These are phyloP conservation scores for Kwoniella bestiolae DNA, from an alignment of 768 basidiomycete species.

Conservation along the genomic window DNA sequence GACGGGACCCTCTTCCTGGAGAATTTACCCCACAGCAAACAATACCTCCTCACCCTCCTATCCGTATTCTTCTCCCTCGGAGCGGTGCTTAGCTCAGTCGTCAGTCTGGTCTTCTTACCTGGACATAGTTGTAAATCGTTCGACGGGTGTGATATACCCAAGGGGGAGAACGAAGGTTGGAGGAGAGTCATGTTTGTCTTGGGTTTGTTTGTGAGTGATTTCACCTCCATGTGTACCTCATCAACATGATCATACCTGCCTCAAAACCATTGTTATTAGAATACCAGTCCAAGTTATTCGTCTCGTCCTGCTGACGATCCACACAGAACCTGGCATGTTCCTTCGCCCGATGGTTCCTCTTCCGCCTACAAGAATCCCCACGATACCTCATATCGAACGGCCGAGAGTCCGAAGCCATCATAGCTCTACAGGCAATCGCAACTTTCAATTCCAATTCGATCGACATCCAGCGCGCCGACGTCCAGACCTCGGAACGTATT, in stretches of 20 bases:
- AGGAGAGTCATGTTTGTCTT: slow-evolving; percentile 77
- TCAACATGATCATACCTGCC: background rate
- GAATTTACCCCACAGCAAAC: slow-evolving; percentile 88
- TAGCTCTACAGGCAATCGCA: slow-evolving; percentile 81
- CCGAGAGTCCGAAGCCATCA: slow-evolving; percentile 78
- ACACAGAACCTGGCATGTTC: slow-evolving; percentile 84
- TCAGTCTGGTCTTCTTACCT: slow-evolving; percentile 80
- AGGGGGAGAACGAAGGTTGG: slow-evolving; percentile 80
- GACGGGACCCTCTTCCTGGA: slow-evolving; percentile 83
- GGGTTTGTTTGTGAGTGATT: slow-evolving; percentile 77
- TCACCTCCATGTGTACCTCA: background rate
- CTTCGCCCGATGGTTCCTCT: slow-evolving; percentile 80
- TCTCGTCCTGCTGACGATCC: no score
- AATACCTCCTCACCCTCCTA: slow-evolving; percentile 86
- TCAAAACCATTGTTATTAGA: no score
- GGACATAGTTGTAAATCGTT: slow-evolving; percentile 59
- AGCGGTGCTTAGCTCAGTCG: slow-evolving; percentile 79
- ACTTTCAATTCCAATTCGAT: slow-evolving; percentile 80
- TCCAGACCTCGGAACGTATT: slow-evolving; percentile 50
- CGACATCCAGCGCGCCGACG: slow-evolving; percentile 71
- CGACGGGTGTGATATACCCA: slow-evolving; percentile 66
- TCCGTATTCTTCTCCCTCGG: slow-evolving; percentile 97
- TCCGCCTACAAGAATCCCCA: slow-evolving; percentile 91
- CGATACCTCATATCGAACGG: slow-evolving; percentile 89
- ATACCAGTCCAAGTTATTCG: no score